A percentile compares a stretch with the other conserved stretches of the same genome.
These are phyloP conservation scores for Penicillium occitanis DNA, from an alignment of 2,329 filamentous ascomycete genomes.

Conservation along the genomic window DNA sequence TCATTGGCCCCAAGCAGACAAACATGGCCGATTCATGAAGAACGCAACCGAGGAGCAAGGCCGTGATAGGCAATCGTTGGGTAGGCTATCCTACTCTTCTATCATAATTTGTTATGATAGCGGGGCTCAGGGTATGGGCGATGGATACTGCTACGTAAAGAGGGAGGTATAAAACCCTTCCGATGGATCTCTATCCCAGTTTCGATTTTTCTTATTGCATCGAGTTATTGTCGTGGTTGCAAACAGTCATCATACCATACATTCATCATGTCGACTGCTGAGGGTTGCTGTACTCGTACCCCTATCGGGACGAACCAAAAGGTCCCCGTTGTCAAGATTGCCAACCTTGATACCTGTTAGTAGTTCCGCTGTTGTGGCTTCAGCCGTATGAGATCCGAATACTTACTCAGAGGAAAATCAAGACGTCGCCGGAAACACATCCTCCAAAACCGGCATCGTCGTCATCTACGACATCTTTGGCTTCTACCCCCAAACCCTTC, in stretches of 20 bases:
- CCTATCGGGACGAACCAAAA: slow-evolving; percentile 21
- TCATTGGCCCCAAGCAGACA: not conserved
- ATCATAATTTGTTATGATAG: not conserved
- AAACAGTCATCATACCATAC: not conserved
- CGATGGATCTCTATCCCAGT: not conserved
- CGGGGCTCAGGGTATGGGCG: not conserved
- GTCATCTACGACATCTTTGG: slow-evolving; percentile 68
- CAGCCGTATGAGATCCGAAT: not conserved
- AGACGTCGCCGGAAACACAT: slow-evolving; percentile 50
- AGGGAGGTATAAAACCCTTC: not conserved
- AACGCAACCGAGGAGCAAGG: not conserved
- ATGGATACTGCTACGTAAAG: not conserved
- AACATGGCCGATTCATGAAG: not conserved
- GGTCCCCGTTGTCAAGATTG: slow-evolving; percentile 23
- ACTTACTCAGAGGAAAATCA: not conserved
- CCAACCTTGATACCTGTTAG: slow-evolving; percentile 24
- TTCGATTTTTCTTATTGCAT: not conserved
- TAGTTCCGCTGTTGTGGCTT: not conserved
- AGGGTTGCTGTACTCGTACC: slow-evolving; percentile 22
- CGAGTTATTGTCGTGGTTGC: not conserved
- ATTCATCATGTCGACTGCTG: slow-evolving; percentile 18
- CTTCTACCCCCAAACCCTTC: slow-evolving; percentile 63
- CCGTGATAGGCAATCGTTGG: not conserved
- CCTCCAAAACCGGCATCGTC: slow-evolving; percentile 58
- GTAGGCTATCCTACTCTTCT: not conserved